A percentile compares a stretch with the other conserved stretches of the same genome.
These are phyloP conservation scores for Scheffersomyces titani DNA, from an alignment of 1,139 yeast genomes.

Conservation along the genomic window DNA sequence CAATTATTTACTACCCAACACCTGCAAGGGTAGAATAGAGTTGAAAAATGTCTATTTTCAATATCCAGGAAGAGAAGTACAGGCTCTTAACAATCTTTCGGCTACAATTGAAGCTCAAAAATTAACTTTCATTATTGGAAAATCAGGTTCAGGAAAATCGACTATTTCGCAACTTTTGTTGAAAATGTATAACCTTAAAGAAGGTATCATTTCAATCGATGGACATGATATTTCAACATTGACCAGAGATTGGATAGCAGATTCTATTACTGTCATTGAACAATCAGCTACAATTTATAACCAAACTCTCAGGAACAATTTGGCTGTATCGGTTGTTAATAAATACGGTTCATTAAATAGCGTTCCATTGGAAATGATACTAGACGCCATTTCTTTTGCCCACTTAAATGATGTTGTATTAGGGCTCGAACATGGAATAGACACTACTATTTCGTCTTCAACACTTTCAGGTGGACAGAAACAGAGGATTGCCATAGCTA, in stretches of 20 bases:
- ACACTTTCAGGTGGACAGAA: slow-evolving; percentile 91
- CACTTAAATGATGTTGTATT: slow-evolving; percentile 47
- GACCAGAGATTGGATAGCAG: slow-evolving; percentile 53
- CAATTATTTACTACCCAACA: slow-evolving; percentile 23
- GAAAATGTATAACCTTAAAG: slow-evolving; percentile 50
- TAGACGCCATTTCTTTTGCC: slow-evolving; percentile 55
- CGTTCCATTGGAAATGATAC: slow-evolving; percentile 27
- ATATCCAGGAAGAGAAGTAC: slow-evolving; percentile 58
- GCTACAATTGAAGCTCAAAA: slow-evolving; percentile 47
- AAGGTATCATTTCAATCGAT: slow-evolving; percentile 59
- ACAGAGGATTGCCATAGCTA: slow-evolving; percentile 79
- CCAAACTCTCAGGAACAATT: slow-evolving; percentile 62
- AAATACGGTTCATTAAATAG: slow-evolving; percentile 22
- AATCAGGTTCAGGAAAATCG: slow-evolving; percentile 92
- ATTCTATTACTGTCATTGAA: slow-evolving; percentile 70
- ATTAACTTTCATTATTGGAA: slow-evolving; percentile 71
- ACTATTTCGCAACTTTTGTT: slow-evolving; percentile 67
- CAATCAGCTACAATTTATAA: slow-evolving; percentile 70
- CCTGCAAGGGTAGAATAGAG: slow-evolving; percentile 45
- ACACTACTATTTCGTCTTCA: slow-evolving; percentile 50
- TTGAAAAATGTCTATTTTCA: slow-evolving; percentile 58
- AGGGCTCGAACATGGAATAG: slow-evolving; percentile 52
- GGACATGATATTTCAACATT: slow-evolving; percentile 47
- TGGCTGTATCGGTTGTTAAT: slow-evolving; percentile 45
- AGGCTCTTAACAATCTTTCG: slow-evolving; percentile 47